Evolutionary conservation across 2,329 filamentous ascomycete genomes (phyloP).

Genomic region (Didymella segeticola): DNA sequence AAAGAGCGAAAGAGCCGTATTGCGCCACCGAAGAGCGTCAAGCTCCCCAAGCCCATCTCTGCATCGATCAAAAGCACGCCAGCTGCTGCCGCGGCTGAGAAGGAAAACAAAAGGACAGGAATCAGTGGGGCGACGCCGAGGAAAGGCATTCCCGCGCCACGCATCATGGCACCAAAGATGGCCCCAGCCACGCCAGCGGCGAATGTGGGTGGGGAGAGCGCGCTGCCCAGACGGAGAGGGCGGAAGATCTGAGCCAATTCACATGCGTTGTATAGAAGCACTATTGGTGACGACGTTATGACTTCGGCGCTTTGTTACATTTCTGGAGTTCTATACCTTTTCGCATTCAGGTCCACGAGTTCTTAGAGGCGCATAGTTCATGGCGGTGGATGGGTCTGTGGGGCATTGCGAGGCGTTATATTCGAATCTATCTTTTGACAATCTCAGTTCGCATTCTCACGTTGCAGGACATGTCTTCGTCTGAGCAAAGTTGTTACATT

Average conservation of each 20-base stretch:
- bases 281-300: slow-evolving; percentile 1
- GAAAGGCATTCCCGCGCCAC: slow-evolving; percentile 38
- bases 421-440: too few species aligned
- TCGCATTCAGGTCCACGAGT: background rate
- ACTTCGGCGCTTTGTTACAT: background rate
- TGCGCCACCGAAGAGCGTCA: slow-evolving; percentile 44
- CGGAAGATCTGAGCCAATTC: slow-evolving; percentile 23
- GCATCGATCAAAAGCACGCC: background rate
- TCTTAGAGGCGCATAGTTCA: background rate
- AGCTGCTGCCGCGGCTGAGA: slow-evolving; percentile 5
- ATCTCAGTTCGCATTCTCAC: background rate
- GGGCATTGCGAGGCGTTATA: too few species aligned
- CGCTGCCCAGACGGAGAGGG: slow-evolving; percentile 39
- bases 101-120: slow-evolving; percentile 33
- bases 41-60: slow-evolving; percentile 33
- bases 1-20: slow-evolving; percentile 43
- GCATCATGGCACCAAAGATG: slow-evolving; percentile 23
- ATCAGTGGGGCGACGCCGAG: slow-evolving; percentile 35
- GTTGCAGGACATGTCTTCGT: background rate
- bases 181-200: slow-evolving; percentile 8
- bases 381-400: background rate
- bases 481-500: too few species aligned
- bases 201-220: slow-evolving; percentile 31
- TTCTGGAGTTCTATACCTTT: slow-evolving; percentile 13
- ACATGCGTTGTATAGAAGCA: background rate